phyloP scores from a whole-genome alignment of 2,329 filamentous ascomycete genomes.

The Myriosclerotinia scirpicola region DNA sequence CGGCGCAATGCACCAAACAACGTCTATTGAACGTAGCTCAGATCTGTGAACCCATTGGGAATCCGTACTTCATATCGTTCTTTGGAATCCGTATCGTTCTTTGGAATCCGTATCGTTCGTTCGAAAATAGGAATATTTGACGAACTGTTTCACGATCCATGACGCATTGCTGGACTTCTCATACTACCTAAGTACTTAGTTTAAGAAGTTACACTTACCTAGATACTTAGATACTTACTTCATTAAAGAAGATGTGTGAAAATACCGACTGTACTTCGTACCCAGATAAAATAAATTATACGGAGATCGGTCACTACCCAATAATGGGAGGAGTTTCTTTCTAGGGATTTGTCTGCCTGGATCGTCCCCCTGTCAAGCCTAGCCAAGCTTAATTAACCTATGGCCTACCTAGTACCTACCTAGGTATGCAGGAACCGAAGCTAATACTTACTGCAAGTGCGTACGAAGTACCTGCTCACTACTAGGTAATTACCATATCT shows the following conservation, averaged over 20 bases:
- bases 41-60: neutral
- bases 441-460: neutral
- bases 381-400: neutral
- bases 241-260: too few relatives aligned
- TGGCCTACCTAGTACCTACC: too few relatives aligned
- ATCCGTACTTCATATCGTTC: too few relatives aligned
- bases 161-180: neutral
- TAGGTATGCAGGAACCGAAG: slow-evolving; percentile 16
- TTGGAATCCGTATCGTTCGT: neutral
- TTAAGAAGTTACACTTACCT: neutral
- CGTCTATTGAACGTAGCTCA: neutral
- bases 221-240: neutral
- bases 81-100: neutral
- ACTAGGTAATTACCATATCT: neutral
- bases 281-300: neutral
- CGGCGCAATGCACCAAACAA: slow-evolving; percentile 1
- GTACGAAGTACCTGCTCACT: neutral
- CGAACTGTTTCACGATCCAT: neutral
- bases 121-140: neutral
- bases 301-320: neutral
- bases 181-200: neutral
- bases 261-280: neutral
- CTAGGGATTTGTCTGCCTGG: neutral
- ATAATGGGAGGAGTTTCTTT: neutral
- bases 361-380: neutral